Evolutionary conservation across 495 filamentous ascomycete genomes (phyloP).

Genomic region (Penicillium cataractarum): DNA sequence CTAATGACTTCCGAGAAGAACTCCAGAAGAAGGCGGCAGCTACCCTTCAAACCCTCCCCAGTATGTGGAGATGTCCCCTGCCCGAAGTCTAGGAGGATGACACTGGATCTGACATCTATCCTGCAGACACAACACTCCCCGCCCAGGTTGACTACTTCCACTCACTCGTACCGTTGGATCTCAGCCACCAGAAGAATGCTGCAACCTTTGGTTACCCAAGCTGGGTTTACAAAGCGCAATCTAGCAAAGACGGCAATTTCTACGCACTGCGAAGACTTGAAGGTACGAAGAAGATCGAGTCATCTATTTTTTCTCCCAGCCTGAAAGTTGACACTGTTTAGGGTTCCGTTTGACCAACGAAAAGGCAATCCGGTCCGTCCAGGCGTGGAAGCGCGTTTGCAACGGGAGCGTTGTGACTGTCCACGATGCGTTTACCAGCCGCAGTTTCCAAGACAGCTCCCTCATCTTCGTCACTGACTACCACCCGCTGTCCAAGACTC

Average conservation of each 20-base stretch:
- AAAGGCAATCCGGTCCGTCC: slow-evolving; percentile 79
- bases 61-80: slow-evolving; percentile 48
- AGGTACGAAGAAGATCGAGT: slow-evolving; percentile 52
- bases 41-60: slow-evolving; percentile 79
- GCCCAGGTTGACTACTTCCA: slow-evolving; percentile 82
- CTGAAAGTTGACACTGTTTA: slow-evolving; percentile 26
- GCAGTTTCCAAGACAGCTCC: slow-evolving; percentile 91
- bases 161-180: slow-evolving; percentile 87
- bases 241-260: slow-evolving; percentile 78
- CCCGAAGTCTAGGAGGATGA: neutral
- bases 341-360: slow-evolving; percentile 85
- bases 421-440: slow-evolving; percentile 90
- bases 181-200: slow-evolving; percentile 72
- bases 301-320: no score
- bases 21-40: slow-evolving; percentile 88
- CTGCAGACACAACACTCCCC: slow-evolving; percentile 68
- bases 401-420: slow-evolving; percentile 84
- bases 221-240: slow-evolving; percentile 96
- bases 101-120: slow-evolving; percentile 14
- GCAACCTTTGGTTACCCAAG: slow-evolving; percentile 80
- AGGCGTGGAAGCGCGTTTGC: slow-evolving; percentile 87
- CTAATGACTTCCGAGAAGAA: slow-evolving; percentile 81
- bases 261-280: slow-evolving; percentile 87
- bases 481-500: slow-evolving; percentile 86
- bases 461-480: slow-evolving; percentile 94